These are phyloP conservation scores for Edaphochlamys debaryana DNA, from an alignment of 139 green algal species.

Conservation along the genomic window DNA sequence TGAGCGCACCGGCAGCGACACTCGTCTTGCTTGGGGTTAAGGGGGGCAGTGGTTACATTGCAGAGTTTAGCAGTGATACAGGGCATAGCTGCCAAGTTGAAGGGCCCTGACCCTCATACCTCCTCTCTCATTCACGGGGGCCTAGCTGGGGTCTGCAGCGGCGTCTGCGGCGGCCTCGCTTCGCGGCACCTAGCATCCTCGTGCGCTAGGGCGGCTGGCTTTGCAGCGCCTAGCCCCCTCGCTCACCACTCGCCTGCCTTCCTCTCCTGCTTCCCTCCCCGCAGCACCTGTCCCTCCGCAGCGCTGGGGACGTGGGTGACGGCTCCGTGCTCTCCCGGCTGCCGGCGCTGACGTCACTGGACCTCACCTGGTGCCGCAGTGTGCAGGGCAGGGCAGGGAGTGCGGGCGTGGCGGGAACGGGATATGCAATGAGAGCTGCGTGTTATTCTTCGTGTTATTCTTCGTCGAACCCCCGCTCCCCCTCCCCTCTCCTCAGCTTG, in stretches of 20 bases:
- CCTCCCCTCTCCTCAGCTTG: neutral
- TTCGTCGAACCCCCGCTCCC: neutral
- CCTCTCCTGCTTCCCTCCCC: neutral
- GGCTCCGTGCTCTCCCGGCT: neutral
- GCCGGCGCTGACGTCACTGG: neutral
- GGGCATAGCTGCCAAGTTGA: too few relatives aligned
- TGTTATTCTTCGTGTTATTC: neutral
- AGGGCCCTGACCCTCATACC: too few relatives aligned
- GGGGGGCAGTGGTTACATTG: too few relatives aligned
- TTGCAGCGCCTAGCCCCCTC: neutral
- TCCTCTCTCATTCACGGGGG: too few relatives aligned
- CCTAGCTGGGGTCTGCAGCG: too few relatives aligned
- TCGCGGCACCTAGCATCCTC: too few relatives aligned
- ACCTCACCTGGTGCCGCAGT: conserved; percentile 33
- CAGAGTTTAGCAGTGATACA: too few relatives aligned
- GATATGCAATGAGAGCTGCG: too few relatives aligned
- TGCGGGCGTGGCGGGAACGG: too few relatives aligned
- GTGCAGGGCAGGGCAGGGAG: neutral
- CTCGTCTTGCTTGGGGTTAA: neutral
- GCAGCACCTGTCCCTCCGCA: conserved; percentile 31
- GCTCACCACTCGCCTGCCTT: neutral
- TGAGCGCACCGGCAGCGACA: neutral
- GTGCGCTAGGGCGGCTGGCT: neutral
- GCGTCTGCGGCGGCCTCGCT: too few relatives aligned
- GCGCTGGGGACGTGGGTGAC: neutral